Evolutionary conservation across 306 rosid genomes (phyloP), one percentile per base, ranked within the genome.

Genomic region (Glycine tomentella): DNA sequence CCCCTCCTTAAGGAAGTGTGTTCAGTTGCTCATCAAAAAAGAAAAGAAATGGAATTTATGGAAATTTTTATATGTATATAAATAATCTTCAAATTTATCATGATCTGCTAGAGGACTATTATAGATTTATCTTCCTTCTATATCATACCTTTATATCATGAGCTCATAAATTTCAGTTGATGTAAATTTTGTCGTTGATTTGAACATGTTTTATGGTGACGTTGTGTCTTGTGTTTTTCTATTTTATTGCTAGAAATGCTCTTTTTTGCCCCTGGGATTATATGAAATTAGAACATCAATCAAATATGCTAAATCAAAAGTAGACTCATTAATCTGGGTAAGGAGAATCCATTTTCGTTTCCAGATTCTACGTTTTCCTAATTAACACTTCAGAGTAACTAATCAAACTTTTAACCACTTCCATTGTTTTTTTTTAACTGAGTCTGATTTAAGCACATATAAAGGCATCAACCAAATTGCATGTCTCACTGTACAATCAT

Each of bases 1-100:
- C 14, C 66, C 64, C 15, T 46, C 10, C 33, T 50, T 59, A 7
- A 62, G 16, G 59, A 76, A 55, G 63, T 65, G 48, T 33, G 36
- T 46, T 53, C 36, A 38, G 64, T 71, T 71, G 48, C 46, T 55
- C 15, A 48, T 57, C 62, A 25, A 64, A 55, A 71, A 65, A 75
- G 55, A 71, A 74, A 14, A 42, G 57, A 34, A 74, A 14, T 59
- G 42, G 42, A 70, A 46, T 14, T 49, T 25, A 10, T 42, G 49
- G 49, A 71, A 59, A 14, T 4, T 40, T 50, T 14, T 34, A 61
- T 49, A 33, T 57, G 46, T 45, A 58, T n/a, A 55, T 56, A 46
- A 13, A 14, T 74, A 48, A 33, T 63, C 62, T 50, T 46, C n/a
- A 3, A 51, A 16, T 57, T 58, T 38, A 49, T 48, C 42, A 45